These are phyloP conservation scores for Lentinula edodes DNA, from an alignment of 768 basidiomycete genomes.

Conservation along the genomic window DNA sequence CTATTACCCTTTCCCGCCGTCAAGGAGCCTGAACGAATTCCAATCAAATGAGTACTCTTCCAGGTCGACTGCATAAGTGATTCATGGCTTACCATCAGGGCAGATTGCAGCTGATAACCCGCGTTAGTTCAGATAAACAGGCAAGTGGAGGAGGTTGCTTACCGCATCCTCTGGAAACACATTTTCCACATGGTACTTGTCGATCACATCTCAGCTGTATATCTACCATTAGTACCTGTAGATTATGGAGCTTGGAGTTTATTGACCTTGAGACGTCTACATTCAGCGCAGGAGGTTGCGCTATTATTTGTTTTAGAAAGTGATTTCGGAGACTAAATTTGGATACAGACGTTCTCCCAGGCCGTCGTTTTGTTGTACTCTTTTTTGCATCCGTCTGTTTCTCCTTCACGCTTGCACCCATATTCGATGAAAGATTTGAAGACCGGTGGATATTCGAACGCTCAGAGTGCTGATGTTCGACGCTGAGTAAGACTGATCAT, in stretches of 20 bases:
- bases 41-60: background rate
- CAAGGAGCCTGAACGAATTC: slow-evolving; percentile 35
- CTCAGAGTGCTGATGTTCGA: background rate
- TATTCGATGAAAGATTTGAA: background rate
- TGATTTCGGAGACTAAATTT: background rate
- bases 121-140: background rate
- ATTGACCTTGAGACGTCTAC: background rate
- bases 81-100: slow-evolving; percentile 52
- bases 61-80: slow-evolving; percentile 4
- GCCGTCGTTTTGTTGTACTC: background rate
- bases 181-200: slow-evolving; percentile 76
- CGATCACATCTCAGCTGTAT: slow-evolving; percentile 60
- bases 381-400: background rate
- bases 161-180: slow-evolving; percentile 68
- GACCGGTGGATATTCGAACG: background rate
- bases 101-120: slow-evolving; percentile 41
- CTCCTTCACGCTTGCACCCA: background rate
- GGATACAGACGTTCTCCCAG: background rate
- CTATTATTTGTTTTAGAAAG: background rate
- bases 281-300: background rate
- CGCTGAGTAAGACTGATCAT: too few relatives aligned
- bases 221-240: background rate
- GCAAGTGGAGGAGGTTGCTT: background rate
- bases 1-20: slow-evolving; percentile 54
- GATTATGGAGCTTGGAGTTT: background rate